These are phyloP conservation scores for Malassezia furfur DNA, from an alignment of 1,284 basidiomycete genomes.

Conservation along the genomic window DNA sequence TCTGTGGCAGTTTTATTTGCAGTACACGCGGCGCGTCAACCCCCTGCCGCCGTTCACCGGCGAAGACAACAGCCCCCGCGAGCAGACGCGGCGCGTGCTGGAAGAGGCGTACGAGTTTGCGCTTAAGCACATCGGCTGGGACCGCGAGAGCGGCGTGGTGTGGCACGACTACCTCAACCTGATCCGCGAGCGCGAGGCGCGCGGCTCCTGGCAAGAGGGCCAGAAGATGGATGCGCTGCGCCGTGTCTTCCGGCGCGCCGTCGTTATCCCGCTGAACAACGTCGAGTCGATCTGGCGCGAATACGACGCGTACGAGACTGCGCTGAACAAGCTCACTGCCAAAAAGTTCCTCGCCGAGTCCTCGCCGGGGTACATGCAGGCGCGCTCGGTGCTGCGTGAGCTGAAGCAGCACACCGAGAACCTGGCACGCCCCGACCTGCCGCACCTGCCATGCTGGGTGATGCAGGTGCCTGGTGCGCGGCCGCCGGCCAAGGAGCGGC, in stretches of 20 bases:
- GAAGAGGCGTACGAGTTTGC: slow-evolving; percentile 89
- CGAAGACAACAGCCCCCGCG: slow-evolving; percentile 53
- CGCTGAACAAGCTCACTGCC: slow-evolving; percentile 81
- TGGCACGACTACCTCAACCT: slow-evolving; percentile 68
- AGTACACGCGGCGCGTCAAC: slow-evolving; percentile 44
- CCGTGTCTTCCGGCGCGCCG: slow-evolving; percentile 82
- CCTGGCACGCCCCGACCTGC: slow-evolving; percentile 33
- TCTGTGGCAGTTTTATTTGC: slow-evolving; percentile 62
- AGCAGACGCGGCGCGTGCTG: slow-evolving; percentile 61
- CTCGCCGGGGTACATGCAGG: slow-evolving; percentile 83
- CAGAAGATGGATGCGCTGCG: slow-evolving; percentile 88
- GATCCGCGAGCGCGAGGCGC: slow-evolving; percentile 61
- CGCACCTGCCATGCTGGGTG: slow-evolving; percentile 33
- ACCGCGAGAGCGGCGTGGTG: slow-evolving; percentile 54
- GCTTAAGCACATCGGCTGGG: slow-evolving; percentile 73
- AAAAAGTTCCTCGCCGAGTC: slow-evolving; percentile 85
- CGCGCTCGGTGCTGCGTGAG: slow-evolving; percentile 75
- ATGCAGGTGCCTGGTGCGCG: background rate
- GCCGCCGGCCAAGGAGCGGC: slow-evolving; percentile 55
- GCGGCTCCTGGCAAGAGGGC: slow-evolving; percentile 70
- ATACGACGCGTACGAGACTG: slow-evolving; percentile 84
- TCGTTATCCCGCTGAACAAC: slow-evolving; percentile 85
- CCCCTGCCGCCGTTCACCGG: slow-evolving; percentile 33
- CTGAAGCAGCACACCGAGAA: slow-evolving; percentile 58
- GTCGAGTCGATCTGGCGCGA: slow-evolving; percentile 90